A percentile compares a stretch with the other conserved stretches of the same genome.
Evolutionary conservation across 2,329 filamentous ascomycete species (phyloP).

Genomic region (Fusarium sp.): DNA sequence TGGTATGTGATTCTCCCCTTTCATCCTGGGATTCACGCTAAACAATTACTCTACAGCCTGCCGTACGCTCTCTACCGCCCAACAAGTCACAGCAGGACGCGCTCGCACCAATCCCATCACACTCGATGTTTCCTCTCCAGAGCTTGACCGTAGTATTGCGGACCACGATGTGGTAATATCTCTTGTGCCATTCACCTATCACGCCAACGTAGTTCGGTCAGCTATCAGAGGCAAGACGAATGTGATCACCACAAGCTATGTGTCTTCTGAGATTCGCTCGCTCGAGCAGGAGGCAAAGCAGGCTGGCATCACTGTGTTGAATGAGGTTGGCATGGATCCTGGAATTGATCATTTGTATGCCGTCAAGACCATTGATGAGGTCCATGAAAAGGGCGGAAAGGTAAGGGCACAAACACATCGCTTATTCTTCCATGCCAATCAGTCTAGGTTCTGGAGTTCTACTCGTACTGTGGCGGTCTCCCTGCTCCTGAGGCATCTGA

Average conservation of each 20-base stretch:
- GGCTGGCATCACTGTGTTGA: not conserved
- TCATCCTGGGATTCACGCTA: accelerated
- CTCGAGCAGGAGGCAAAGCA: not conserved
- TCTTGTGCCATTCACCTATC: not conserved
- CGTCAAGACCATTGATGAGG: not conserved
- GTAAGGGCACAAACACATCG: not conserved
- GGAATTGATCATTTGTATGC: not conserved
- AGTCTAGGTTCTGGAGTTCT: not conserved
- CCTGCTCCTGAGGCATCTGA: not conserved
- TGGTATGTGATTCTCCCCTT: not conserved
- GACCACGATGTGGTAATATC: not conserved
- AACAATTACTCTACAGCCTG: not conserved
- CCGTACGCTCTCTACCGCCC: not conserved
- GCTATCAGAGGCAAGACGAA: not conserved
- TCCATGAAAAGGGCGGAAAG: not conserved
- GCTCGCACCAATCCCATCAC: accelerated
- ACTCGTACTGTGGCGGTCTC: not conserved
- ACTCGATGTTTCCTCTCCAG: not conserved
- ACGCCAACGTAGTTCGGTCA: not conserved
- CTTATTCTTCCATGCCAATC: not conserved
- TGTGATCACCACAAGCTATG: not conserved
- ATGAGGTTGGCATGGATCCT: not conserved
- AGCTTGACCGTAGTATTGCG: not conserved
- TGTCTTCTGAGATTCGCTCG: not conserved
- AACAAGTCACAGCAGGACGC: not conserved